Conservation (phyloP, 371 early-diverging fungal species). For the Haplosporangium sp. region DNA sequence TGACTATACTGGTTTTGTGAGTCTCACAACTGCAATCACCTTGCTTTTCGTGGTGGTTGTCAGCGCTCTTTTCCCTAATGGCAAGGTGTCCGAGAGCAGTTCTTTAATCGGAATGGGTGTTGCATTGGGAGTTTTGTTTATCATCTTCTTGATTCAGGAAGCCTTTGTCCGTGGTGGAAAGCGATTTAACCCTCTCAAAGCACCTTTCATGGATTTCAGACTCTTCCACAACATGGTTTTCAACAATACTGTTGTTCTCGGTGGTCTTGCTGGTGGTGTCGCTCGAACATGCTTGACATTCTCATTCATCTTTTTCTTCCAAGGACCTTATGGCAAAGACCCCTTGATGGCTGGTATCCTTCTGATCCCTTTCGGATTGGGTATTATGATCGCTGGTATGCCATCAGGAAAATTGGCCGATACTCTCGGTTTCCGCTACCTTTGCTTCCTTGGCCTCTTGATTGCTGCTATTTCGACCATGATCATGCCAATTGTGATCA, state of each 20-base stretch:
- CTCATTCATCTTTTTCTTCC: slow-evolving; percentile 52
- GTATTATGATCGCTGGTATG: slow-evolving; percentile 52
- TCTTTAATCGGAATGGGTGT: slow-evolving; percentile 50
- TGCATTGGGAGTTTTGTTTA: slow-evolving; percentile 41
- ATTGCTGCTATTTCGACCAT: slow-evolving; percentile 29
- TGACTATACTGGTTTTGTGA: slow-evolving; percentile 41
- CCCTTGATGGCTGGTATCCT: slow-evolving; percentile 51
- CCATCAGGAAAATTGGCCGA: slow-evolving; percentile 46
- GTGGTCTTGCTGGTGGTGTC: slow-evolving; percentile 51
- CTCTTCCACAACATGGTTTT: slow-evolving; percentile 37
- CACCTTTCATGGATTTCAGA: slow-evolving; percentile 51
- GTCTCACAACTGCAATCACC: slow-evolving; percentile 36
- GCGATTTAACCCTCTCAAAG: slow-evolving; percentile 29
- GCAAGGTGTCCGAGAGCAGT: slow-evolving; percentile 43
- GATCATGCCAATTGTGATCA: slow-evolving; percentile 37
- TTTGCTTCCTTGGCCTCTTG: neutral
- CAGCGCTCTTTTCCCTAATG: slow-evolving; percentile 46
- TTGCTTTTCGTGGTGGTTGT: slow-evolving; percentile 50
- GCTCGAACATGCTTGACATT: slow-evolving; percentile 54
- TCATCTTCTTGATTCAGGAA: slow-evolving; percentile 35
- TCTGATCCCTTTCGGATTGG: slow-evolving; percentile 45
- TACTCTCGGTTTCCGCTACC: slow-evolving; percentile 2
- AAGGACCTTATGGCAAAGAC: slow-evolving; percentile 44
- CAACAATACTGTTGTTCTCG: slow-evolving; percentile 52
- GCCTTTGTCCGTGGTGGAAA: slow-evolving; percentile 41